Base-by-base conservation (phyloP, 441 rosid genomes). In the Aleurites moluccanus region DNA sequence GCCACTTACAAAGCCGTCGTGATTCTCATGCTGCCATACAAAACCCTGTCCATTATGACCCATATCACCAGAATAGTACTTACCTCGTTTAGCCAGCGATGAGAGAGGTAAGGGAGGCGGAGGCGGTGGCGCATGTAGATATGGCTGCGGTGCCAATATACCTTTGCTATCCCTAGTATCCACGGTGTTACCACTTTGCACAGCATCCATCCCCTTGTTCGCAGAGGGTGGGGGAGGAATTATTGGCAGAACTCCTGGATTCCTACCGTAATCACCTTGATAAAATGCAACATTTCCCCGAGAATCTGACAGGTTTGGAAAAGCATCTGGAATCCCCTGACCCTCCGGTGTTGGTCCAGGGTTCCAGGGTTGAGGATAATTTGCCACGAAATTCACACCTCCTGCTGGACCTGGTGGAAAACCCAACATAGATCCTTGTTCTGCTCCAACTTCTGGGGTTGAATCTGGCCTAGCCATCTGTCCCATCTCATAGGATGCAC, bases 11-110 rank as follows among this genome's bases (percentile, higher is more conserved):
- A 82, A 87, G 16, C 91, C 83, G 74, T 91, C 93, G 40, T 82
- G 94, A 68, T 83, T 90, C 82, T 90, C 97, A 72, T 89, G 90
- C 69, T 86, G 90, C 95, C 97, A 94, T 49, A 93, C 93, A 59
- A 80, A 90, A 71, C 82, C 86, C 63, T 82, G 93, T 38, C 87
- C 82, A 8, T 90, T 97, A 79, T 85, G 85, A 65, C 86, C 83
- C 81, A 82, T 78, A 64, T 88, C 90, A 61, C 88, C 84, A 0
- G 83, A 72, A 74, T 86, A 86, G 75, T 85, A 88, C 67, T 86
- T 83, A 21, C 88, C 90, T 23, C 86, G 88, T 56, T 85, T 83
- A 78, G 69, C 78, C 78, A 82, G 92, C 25, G 85, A 83, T 64
- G 83, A 42, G 35, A 85, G 85, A 59, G 85, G 82, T 27, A 84